Evolutionary conservation across 225 moss, liverwort and hornwort species (phyloP), one percentile per base, ranked within the genome.

Genomic region (Pseudisothecium myosuroides): DNA sequence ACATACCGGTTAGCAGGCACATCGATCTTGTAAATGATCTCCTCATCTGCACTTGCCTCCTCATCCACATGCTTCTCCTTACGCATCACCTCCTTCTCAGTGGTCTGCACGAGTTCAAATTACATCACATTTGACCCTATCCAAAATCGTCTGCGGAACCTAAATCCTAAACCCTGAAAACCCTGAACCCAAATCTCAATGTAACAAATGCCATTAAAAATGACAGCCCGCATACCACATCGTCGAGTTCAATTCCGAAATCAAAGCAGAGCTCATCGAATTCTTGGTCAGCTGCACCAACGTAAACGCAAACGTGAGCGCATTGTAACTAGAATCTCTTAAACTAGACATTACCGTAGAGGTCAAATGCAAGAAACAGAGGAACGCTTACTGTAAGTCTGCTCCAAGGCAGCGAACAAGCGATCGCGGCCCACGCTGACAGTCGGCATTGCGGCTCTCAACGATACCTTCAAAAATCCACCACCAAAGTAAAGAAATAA

Each of bases 211-310:
- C 60, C 31, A 58, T 61, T 67, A 23, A 14, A 24, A 82, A 84
- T 20, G 36, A 55, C 14, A 80, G 61, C 19, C 47, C 43, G 29
- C 92, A 52, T 95, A 99, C 99, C 95, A 99, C 97, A 89, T 97
- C 98, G 88, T 99, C 99, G 11, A 99, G 96, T 86, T 99, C 99
- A 90, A 99, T 97, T 75, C 97, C 99, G 77, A 96, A 99, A 66
- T 97, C 97, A 74, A 99, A 99, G 89, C 98, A 99, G n/a, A 96
- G 95, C 90, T 99, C 97, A 71, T 96, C 97, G 81, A 99, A 99
- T 84, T 92, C 91, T 41, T 94, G 87, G 43, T 99, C 97, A 88
- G 95, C 97, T 98, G 96, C 96, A 95, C 59, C 82, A 80, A 62
- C 12, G 22, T 26, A 81, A 74, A 87, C 47, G 20, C 54, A 49